Conservation (phyloP, 805 yeast species). For the Candida xyloterini region DNA sequence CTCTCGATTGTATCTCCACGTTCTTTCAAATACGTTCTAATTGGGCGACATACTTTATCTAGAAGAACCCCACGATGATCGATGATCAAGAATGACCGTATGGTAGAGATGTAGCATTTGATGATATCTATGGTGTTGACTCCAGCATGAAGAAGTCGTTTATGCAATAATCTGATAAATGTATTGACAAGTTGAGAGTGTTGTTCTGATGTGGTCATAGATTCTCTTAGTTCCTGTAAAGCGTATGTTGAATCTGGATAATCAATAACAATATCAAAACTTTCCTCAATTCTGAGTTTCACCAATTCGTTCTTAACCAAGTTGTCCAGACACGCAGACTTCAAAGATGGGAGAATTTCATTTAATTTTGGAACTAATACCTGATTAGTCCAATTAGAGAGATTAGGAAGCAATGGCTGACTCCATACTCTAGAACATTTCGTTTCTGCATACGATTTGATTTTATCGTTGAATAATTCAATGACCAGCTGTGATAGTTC, state of each 20-base stretch:
- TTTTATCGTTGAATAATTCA: constrained; percentile 36
- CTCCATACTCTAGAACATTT: constrained; percentile 39
- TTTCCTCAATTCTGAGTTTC: constrained; percentile 52
- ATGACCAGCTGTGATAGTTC: constrained; percentile 33
- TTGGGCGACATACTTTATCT: constrained; percentile 75
- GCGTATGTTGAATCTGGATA: constrained; percentile 55
- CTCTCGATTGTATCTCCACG: constrained; percentile 70
- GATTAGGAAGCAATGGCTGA: constrained; percentile 31
- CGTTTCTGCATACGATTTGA: constrained; percentile 31
- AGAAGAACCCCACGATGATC: constrained; percentile 86
- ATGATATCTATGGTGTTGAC: constrained; percentile 73
- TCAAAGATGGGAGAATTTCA: constrained; percentile 15
- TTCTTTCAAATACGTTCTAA: constrained; percentile 65
- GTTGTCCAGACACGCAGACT: constrained; percentile 17
- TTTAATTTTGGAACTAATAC: constrained; percentile 36
- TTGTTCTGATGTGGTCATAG: constrained; percentile 47
- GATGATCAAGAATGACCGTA: constrained; percentile 66
- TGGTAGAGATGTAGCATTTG: constrained; percentile 64
- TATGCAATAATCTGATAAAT: constrained; percentile 45
- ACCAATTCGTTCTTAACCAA: constrained; percentile 26
- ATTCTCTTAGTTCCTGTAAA: constrained; percentile 53
- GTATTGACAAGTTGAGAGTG: constrained; percentile 48
- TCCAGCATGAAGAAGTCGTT: constrained; percentile 70
- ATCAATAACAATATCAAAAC: constrained; percentile 52
- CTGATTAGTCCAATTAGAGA: constrained; percentile 38